A percentile compares a stretch with the other conserved stretches of the same genome.
Evolutionary conservation across 345 rosid genomes (phyloP).

Genomic region (Corchorus olitorius): DNA sequence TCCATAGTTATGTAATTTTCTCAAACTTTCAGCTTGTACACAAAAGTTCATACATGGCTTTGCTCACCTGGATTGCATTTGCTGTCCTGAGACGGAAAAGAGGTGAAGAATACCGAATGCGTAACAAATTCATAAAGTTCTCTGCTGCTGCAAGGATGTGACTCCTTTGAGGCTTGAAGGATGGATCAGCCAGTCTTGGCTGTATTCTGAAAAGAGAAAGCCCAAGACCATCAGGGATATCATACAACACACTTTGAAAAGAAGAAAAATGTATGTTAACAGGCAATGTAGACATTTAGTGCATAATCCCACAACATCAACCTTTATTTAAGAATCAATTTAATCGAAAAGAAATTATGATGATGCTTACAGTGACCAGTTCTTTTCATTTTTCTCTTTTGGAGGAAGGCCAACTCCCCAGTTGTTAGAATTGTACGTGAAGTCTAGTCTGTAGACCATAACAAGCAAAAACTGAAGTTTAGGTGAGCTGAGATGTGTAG

Average conservation of each 20-base stretch:
- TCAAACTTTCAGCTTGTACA: background rate
- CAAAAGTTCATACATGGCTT: background rate
- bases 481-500: background rate
- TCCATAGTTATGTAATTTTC: background rate
- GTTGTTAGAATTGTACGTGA: constrained; percentile 72
- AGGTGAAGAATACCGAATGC: constrained; percentile 86
- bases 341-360: background rate
- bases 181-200: constrained; percentile 83
- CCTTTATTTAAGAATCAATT: background rate
- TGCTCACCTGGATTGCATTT: constrained; percentile 77
- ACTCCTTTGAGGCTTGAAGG: constrained; percentile 76
- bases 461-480: constrained; percentile 9
- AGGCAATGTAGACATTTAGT: background rate
- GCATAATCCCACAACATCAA: background rate
- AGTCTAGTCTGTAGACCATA: constrained; percentile 67
- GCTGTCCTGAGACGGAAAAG: constrained; percentile 81
- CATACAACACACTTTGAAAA: background rate
- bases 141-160: constrained; percentile 75
- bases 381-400: constrained; percentile 73
- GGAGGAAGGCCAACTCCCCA: constrained; percentile 99
- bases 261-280: background rate
- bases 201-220: constrained; percentile 52
- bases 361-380: constrained; percentile 77
- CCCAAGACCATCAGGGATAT: constrained; percentile 10
- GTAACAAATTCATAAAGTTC: constrained; percentile 63